Base-by-base conservation (phyloP, 1,284 basidiomycete species). In the Ustanciosporium gigantosporum region DNA sequence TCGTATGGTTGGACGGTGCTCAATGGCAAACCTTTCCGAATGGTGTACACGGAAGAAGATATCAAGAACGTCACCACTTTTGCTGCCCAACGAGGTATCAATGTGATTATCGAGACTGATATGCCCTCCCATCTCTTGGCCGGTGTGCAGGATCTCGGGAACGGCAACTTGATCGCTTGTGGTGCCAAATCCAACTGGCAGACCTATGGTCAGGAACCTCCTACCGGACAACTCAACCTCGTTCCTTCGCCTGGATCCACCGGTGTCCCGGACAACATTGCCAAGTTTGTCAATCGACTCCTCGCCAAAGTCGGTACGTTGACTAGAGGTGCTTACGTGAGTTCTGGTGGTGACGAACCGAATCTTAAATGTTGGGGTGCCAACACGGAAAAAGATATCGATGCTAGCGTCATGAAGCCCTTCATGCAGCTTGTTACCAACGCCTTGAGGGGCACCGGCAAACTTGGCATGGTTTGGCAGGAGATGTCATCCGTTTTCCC, bases 291-390 rank as follows among this genome's bases (percentile, higher is more conserved):
- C 16, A 55, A 73, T 21, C 69, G 67, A 36, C 65, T 39, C 44
- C 53, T 69, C 20, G 19, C 27, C 11, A 51, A 56, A 22, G 25
- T 38, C 5, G 37, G 83, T 1, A 71, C 78, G 16, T 76, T 83
- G 27, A 82, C 87, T 59, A 83, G 84, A 1, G 84, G 85, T 15
- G 81, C 76, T 20, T 81, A 88, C 50, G 85, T 92, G 74, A 85
- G 84, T 60, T 88, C 88, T 0, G 90, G 90, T 2, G 90, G 90
- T 0, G 90, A 92, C 73, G 90, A 92, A 78, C 76, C 91, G 56
- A 90, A 90, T 71, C 71, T 76, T 8, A 81, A 81, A 32, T 90
- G 88, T 78, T 91, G 88, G 73, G 79, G 80, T 7, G 23, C 47
- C 5, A 50, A 47, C 4, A 45, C 41, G 20, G 62, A 74, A 25